phyloP scores from a whole-genome alignment of 1,139 yeast species.

The Blastobotrys aristatus region DNA sequence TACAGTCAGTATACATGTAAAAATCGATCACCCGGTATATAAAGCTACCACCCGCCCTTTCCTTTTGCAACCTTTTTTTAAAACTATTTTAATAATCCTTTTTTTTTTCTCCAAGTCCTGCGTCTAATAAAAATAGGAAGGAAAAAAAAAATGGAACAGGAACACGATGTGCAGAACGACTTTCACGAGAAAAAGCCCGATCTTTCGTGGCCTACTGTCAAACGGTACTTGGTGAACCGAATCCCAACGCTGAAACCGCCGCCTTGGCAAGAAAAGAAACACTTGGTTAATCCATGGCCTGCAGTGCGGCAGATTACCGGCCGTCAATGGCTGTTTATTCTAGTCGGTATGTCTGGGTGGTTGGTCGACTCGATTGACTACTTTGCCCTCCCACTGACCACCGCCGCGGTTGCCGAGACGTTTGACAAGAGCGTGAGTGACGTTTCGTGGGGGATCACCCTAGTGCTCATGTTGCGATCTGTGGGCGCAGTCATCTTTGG shows the following conservation, averaged over 20 bases:
- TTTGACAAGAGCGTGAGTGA: conserved; percentile 48
- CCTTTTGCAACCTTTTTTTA: too few relatives aligned
- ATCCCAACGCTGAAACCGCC: conserved; percentile 43
- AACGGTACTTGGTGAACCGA: conserved; percentile 39
- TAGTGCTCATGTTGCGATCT: conserved; percentile 55
- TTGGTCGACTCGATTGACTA: conserved; percentile 77
- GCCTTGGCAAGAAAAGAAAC: conserved; percentile 24
- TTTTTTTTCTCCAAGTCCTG: too few relatives aligned
- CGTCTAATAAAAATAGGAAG: too few relatives aligned
- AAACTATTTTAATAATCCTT: too few relatives aligned
- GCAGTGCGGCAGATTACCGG: conserved; percentile 43
- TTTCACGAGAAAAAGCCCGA: conserved; percentile 3
- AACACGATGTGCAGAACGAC: not conserved
- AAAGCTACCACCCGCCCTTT: too few relatives aligned
- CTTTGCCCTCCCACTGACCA: conserved; percentile 62
- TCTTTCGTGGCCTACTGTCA: conserved; percentile 24
- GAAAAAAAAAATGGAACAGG: not conserved
- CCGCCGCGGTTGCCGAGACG: conserved; percentile 49
- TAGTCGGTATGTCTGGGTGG: conserved; percentile 67
- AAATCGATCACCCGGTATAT: too few relatives aligned
- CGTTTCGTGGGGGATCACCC: conserved; percentile 62
- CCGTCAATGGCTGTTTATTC: conserved; percentile 58
- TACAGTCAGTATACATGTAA: too few relatives aligned
- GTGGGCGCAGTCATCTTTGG: conserved; percentile 58
- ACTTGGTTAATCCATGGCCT: conserved; percentile 46